Evolutionary conservation across 345 rosid species (phyloP).

Genomic region (Aquilaria sinensis): DNA sequence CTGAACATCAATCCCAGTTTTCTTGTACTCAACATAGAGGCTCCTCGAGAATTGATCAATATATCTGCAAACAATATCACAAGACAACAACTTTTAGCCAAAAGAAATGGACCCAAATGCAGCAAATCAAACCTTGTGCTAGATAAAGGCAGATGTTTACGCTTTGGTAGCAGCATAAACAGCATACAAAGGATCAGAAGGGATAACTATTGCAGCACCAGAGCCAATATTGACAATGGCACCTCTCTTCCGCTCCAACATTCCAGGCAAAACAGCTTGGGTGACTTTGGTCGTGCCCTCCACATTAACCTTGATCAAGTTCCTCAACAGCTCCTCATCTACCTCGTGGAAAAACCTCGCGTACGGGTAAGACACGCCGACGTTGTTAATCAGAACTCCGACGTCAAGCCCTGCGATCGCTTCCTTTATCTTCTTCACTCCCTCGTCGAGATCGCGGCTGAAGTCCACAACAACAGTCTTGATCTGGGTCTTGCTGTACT

Average conservation of each 20-base stretch:
- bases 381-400: conserved; percentile 83
- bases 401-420: conserved; percentile 64
- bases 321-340: conserved; percentile 55
- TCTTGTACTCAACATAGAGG: conserved; percentile 89
- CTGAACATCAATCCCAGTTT: conserved; percentile 70
- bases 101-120: background rate
- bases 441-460: conserved; percentile 76
- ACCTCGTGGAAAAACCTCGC: conserved; percentile 94
- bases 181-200: conserved; percentile 94
- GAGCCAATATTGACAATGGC: conserved; percentile 96
- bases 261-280: conserved; percentile 68
- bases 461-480: conserved; percentile 76
- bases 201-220: conserved; percentile 82
- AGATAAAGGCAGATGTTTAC: conserved; percentile 28
- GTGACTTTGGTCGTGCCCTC: conserved; percentile 96
- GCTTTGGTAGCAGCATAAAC: conserved; percentile 91
- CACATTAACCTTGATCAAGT: conserved; percentile 69
- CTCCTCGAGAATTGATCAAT: conserved; percentile 90
- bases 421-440: conserved; percentile 59
- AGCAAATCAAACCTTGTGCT: background rate
- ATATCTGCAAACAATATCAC: conserved; percentile 39
- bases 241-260: conserved; percentile 82
- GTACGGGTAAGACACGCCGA: conserved; percentile 87
- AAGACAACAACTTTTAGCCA: background rate
- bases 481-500: conserved; percentile 42